phyloP scores from a whole-genome alignment of 2,329 filamentous ascomycete species.

The Rutstroemia sydowiana region DNA sequence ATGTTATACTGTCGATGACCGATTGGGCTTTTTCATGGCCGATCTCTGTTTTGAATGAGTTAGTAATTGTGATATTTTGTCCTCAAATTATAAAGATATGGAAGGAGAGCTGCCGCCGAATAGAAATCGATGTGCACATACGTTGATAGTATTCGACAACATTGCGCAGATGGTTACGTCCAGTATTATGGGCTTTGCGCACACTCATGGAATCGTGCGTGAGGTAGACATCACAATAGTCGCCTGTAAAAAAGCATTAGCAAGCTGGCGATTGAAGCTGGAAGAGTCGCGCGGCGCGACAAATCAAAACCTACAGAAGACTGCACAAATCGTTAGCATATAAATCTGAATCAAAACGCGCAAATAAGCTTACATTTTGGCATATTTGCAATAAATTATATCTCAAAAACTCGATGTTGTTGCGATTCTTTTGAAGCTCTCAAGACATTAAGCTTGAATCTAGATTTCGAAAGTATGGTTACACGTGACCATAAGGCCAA shows the following conservation, averaged over 20 bases:
- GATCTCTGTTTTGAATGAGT: constrained; percentile 57
- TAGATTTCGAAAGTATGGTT: neutral
- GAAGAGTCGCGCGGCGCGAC: constrained; percentile 6
- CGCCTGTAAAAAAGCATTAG: constrained; percentile 42
- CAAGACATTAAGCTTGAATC: constrained; percentile 9
- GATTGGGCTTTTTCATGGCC: constrained; percentile 97
- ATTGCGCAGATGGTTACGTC: constrained; percentile 93
- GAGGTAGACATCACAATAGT: constrained; percentile 99
- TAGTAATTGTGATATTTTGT: neutral
- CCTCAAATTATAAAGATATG: neutral
- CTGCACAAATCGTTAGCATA: constrained; percentile 41
- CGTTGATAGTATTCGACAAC: constrained; percentile 98
- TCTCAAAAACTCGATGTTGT: constrained; percentile 1
- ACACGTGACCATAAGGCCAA: constrained; percentile 10
- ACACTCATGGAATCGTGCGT: constrained; percentile 99
- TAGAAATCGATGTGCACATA: constrained; percentile 34
- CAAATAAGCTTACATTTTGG: constrained; percentile 67
- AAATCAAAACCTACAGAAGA: constrained; percentile 56
- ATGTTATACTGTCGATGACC: constrained; percentile 96
- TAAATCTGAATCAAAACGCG: constrained; percentile 7
- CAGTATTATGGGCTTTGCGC: constrained; percentile 95
- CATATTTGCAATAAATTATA: constrained; percentile 50
- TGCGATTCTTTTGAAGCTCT: neutral
- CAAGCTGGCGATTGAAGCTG: constrained; percentile 2
- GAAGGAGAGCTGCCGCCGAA: neutral